These are phyloP conservation scores for Pascua guehoae DNA, from an alignment of 1,284 basidiomycete genomes.

Conservation along the genomic window DNA sequence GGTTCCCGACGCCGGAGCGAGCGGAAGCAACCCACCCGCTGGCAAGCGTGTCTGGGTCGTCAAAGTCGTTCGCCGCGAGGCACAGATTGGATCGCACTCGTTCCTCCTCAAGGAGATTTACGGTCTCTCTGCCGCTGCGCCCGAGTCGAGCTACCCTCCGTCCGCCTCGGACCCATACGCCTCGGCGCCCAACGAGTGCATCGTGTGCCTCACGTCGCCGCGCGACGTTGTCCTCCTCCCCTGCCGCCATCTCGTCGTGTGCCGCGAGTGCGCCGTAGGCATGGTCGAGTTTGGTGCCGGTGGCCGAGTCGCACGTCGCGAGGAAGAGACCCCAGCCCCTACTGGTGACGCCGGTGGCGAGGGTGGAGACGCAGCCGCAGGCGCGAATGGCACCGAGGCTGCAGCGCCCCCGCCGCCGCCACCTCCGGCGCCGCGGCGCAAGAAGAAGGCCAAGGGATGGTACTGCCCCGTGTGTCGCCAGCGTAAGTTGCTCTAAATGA, in stretches of 20 bases:
- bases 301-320: conserved; percentile 58
- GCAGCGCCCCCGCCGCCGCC: conserved; percentile 39
- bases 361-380: conserved; percentile 12
- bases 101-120: conserved; percentile 91
- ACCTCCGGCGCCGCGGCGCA: conserved; percentile 57
- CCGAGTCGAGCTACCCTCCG: conserved; percentile 57
- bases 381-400: background rate
- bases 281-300: conserved; percentile 94
- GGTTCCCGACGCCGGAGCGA: conserved; percentile 31
- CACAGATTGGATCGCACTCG: conserved; percentile 73
- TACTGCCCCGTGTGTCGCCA: conserved; percentile 90
- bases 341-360: conserved; percentile 16
- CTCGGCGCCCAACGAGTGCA: conserved; percentile 76
- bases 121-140: conserved; percentile 60
- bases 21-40: conserved; percentile 11
- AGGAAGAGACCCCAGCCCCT: conserved; percentile 20
- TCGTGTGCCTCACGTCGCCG: conserved; percentile 77
- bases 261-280: conserved; percentile 83
- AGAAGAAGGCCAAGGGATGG: conserved; percentile 89
- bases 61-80: conserved; percentile 82
- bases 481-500: conserved; percentile 55
- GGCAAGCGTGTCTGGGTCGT: conserved; percentile 70
- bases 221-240: conserved; percentile 84
- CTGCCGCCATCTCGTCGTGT: conserved; percentile 84
- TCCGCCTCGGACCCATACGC: conserved; percentile 56